Base-by-base conservation (phyloP, 1,284 basidiomycete genomes). In the Tilletia setariae region DNA sequence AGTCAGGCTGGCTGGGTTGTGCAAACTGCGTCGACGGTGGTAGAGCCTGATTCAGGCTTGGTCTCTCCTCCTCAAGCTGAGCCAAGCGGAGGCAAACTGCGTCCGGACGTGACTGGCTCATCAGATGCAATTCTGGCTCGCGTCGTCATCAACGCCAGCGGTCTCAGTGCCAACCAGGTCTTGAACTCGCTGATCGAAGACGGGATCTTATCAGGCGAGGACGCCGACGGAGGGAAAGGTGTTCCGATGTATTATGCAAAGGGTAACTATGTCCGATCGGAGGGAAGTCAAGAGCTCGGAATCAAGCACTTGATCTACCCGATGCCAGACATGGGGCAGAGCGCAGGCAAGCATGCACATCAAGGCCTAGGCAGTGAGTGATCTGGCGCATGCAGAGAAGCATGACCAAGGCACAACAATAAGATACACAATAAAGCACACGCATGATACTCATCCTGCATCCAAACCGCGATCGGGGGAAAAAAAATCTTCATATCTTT, bases 111-210 rank as follows among this genome's bases (percentile, higher is more conserved):
- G 6, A 68, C 75, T 4, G 82, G 82, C 9, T 80, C 84, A 30
- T 77, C 85, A 4, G 91, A 93, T 72, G 86, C 90, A 1, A 85
- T 97, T n/a, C 86, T 92, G n/a, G 90, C 91, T 0, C 88, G 87
- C 68, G 90, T 89, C 2, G 84, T 99, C 28, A 89, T 99, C 80
- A 95, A 98, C 77, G 88, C 93, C 0, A 88, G 91, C 2, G 96
- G 95, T 2, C 86, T 98, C 40, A 90, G 90, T 51, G 80, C 70
- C 2, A 77, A 76, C 42, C 72, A 75, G 62, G 69, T 73, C 19
- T 72, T 82, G 51, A 82, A 82, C 67, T 71, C 76, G 16, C 66
- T 82, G 2, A 53, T 75, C 13, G 64, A 56, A 7, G 51, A 69
- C 25, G 51, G 74, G 19, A 59, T 68, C 40, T 61, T 65, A 13